Conservation (phyloP, 176 grass and related monocot genomes). For the Ampelocalamus luodianensis region DNA sequence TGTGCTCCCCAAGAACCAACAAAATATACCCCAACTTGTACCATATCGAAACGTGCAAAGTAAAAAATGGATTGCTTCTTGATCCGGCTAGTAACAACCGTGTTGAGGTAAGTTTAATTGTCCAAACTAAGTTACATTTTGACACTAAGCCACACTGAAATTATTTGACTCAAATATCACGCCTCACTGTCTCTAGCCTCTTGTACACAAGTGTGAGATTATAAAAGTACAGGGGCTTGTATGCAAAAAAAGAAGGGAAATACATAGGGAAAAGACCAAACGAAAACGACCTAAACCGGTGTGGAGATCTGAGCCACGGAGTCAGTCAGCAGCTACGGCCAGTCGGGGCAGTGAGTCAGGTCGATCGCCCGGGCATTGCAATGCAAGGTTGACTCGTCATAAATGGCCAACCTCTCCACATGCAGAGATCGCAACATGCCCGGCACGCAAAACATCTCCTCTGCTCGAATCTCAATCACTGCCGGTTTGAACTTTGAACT, state of each 20-base stretch:
- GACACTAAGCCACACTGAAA: not conserved
- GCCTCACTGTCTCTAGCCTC: not conserved
- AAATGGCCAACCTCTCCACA: conserved; percentile 28
- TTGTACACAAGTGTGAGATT: not conserved
- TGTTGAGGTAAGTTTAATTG: not conserved
- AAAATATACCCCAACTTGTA: conserved; percentile 45
- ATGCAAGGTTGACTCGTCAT: conserved; percentile 36
- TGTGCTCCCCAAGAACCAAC: conserved; percentile 48
- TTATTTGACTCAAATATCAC: not conserved
- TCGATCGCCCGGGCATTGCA: conserved; percentile 19
- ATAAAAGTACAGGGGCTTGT: not conserved
- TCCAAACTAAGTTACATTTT: not conserved
- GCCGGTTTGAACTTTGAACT: not conserved
- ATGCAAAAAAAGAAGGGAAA: not conserved
- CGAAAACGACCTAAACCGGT: conserved; percentile 39
- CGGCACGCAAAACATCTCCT: not conserved
- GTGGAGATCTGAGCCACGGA: not conserved
- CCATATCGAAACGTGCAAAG: not conserved
- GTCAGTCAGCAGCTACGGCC: not conserved
- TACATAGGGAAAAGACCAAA: not conserved
- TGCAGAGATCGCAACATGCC: not conserved
- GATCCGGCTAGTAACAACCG: not conserved
- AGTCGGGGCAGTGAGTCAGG: not conserved
- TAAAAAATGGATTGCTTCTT: conserved; percentile 33
- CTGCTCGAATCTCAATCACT: not conserved